Evolutionary conservation across 441 rosid genomes (phyloP).

Genomic region (Eruca vesicaria): DNA sequence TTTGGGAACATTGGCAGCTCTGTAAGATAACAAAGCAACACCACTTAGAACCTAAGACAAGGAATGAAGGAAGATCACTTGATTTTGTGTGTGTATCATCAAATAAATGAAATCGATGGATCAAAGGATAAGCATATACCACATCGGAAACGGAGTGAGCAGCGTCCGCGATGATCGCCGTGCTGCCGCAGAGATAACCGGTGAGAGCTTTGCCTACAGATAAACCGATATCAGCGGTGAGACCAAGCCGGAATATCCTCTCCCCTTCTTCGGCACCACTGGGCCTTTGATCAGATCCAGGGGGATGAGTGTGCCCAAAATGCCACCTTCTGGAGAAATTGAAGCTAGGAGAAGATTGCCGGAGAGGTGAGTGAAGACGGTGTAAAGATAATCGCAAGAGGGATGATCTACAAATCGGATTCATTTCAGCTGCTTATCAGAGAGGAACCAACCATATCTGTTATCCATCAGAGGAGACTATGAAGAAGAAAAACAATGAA

Average conservation of each 20-base stretch:
- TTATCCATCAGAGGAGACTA: not conserved
- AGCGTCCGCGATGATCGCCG: conserved; percentile 40
- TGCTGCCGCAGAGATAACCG: conserved; percentile 42
- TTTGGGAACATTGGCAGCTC: conserved; percentile 87
- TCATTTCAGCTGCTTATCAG: conserved; percentile 18
- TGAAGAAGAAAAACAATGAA: not conserved
- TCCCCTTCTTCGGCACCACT: conserved; percentile 48
- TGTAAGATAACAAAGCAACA: conserved; percentile 76
- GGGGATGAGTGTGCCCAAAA: conserved; percentile 56
- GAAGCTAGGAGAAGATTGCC: conserved; percentile 20
- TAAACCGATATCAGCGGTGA: conserved; percentile 41
- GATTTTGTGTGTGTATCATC: not conserved
- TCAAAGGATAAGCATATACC: conserved; percentile 13
- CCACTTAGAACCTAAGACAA: conserved; percentile 78
- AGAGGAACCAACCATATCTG: not conserved
- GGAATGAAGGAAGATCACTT: not conserved
- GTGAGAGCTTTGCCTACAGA: conserved; percentile 34
- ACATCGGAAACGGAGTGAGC: conserved; percentile 44
- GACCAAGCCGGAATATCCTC: conserved; percentile 75
- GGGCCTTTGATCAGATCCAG: conserved; percentile 23
- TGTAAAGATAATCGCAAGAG: conserved; percentile 31
- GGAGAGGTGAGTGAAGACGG: conserved; percentile 19
- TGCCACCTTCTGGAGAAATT: conserved; percentile 66
- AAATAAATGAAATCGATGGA: not conserved
- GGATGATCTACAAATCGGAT: conserved; percentile 42